Percentiles rank a stretch among this genome's conserved stretches.
Evolutionary conservation across 257 asterid species (phyloP).

Genomic region (Salvia splendens): DNA sequence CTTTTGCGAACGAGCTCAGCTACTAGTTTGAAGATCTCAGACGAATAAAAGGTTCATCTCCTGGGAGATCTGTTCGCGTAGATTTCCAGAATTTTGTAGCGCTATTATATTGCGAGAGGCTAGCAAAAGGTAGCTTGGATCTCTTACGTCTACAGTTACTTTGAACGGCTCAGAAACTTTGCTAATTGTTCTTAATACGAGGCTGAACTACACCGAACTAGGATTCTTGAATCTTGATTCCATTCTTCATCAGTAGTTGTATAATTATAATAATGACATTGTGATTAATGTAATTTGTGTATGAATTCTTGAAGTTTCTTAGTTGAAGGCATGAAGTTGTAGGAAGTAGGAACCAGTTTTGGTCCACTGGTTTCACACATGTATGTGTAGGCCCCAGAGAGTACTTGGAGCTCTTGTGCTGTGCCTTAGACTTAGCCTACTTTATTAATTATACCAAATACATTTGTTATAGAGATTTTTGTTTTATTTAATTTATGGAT

Average conservation of each 20-base stretch:
- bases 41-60: slow-evolving; percentile 31
- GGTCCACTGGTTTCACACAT: not conserved
- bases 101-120: slow-evolving; percentile 27
- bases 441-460: not conserved
- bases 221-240: slow-evolving; percentile 8
- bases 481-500: not conserved
- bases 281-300: not conserved
- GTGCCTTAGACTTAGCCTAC: not conserved
- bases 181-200: not conserved
- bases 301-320: not conserved
- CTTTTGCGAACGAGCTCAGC: slow-evolving; percentile 38
- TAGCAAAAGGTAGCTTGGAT: slow-evolving; percentile 30
- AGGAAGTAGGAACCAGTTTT: not conserved
- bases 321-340: not conserved
- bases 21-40: slow-evolving; percentile 37
- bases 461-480: not conserved
- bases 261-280: not conserved
- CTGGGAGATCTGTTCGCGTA: slow-evolving; percentile 7
- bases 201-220: slow-evolving; percentile 1
- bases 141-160: not conserved
- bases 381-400: not conserved
- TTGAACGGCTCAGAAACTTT: not conserved
- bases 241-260: not conserved
- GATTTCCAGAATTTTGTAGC: slow-evolving; percentile 47
- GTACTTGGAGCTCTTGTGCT: not conserved